Base-by-base conservation (phyloP, 2,329 filamentous ascomycete species). In the Lachnellula cervina region DNA sequence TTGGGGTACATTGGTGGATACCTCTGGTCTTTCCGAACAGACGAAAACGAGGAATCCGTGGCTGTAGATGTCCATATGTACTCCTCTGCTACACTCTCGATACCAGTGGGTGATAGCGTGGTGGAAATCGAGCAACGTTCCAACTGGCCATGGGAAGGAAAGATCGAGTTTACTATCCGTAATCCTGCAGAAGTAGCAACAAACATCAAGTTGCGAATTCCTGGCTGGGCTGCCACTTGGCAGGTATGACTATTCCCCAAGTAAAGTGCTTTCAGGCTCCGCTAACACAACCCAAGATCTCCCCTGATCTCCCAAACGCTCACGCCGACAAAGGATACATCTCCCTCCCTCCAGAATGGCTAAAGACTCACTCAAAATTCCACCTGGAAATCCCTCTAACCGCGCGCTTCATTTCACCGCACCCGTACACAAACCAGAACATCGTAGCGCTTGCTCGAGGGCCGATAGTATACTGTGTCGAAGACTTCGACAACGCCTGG, bases 401-500 rank as follows among this genome's bases (percentile, higher is more conserved):
- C 37, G 74, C 80, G 16, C 73, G 77, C 34, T 75, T 76, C 50
- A 61, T 82, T 3, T 67, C 74, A 2, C 80, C 81, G 0, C 79
- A 84, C 61, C 80, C 80, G 0, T 78, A 79, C 60, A 79, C 80
- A 0, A 78, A 78, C 60, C 80, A 83, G 62, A 69, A 76, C n/a
- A 80, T 77, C 2, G 60, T 82, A 38, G 74, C 77, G 1, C 66
- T 85, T 6, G 80, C 76, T 2, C 74, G 81, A 4, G 83, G 83
- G 0, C 82, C 82, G 0, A 64, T 86, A 5, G 71, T 85, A 5
- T 86, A 85, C 66, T 86, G 81, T 56, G 74, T 80, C 4, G 83
- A 86, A 63, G 82, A 85, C 54, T 63, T 73, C 6, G 81, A 85
- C 61, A 82, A 84, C 55, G 37, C 69, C 0, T 82, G 79, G 78